Evolutionary conservation across 1,284 basidiomycete species (phyloP), one percentile per base, ranked within the genome.

Genomic region (Pholiota adiposa): DNA sequence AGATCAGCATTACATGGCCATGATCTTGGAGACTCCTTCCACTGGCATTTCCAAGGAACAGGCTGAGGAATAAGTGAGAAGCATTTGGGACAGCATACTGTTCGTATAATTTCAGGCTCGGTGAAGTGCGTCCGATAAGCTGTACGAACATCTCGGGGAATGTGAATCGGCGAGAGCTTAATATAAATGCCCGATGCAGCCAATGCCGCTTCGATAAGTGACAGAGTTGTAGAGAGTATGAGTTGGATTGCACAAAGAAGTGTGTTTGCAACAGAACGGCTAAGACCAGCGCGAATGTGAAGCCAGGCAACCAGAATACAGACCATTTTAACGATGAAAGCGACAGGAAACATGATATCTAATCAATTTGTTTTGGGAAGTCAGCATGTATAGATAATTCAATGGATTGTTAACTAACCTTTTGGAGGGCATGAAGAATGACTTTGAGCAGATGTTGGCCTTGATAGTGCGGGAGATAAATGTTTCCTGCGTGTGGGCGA

Each of bases 81-180:
- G 60, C 70, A 73, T 46, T 67, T 67, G 11, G 70, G 70, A 51
- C 70, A 73, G 61, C 69, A 70, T 23, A 66, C 50, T 25, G 65
- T 66, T 6, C 67, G 61, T 16, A 57, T 40, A 23, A 72, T 61
- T 3, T 62, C 54, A 4, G 71, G 71, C 19, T 72, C 66, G 31
- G 67, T 38, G 14, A 44, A 33, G 23, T 50, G 25, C 3, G 23
- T 16, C 1, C 27, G 33, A 36, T 63, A 61, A 1, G 61, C 59
- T 21, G 63, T 65, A 4, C 66, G 62, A 38, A 68, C 53, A 58
- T 71, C 66, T 16, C n/a, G 9, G 16, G 66, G 68, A 27, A 67
- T 36, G 19, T 31, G 11, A 43, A 58, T 14, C 4, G 9, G 14
- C 3, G 16, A 16, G 16, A 38, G 14, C 4, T 38, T 3, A 4